Percentiles rank a stretch among this genome's conserved stretches.
These are phyloP conservation scores for Triticum turgidum DNA, from an alignment of 176 grass and related monocot genomes.

Conservation along the genomic window DNA sequence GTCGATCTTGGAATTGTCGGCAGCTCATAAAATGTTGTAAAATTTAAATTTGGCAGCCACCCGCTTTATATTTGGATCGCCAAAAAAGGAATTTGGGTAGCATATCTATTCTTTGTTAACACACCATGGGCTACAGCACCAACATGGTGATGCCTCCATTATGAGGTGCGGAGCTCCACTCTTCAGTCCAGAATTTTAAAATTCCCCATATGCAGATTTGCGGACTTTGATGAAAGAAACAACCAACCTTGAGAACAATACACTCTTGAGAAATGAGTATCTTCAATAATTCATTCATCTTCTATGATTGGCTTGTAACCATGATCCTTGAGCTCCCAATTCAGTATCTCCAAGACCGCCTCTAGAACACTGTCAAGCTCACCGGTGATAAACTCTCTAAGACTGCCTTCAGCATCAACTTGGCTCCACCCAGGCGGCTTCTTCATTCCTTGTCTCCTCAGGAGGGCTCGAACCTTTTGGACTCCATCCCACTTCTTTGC, in stretches of 20 bases:
- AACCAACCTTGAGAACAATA: not conserved
- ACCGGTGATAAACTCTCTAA: slow-evolving; percentile 32
- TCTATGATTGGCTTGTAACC: slow-evolving; percentile 30
- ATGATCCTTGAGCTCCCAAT: slow-evolving; percentile 46
- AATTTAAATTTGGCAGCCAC: not conserved
- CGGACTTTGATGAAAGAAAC: not conserved
- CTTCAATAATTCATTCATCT: slow-evolving; percentile 20
- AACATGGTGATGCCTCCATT: slow-evolving; percentile 3
- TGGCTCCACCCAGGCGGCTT: slow-evolving; percentile 48
- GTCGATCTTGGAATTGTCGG: not conserved
- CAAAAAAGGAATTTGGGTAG: not conserved
- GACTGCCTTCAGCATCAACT: slow-evolving; percentile 35
- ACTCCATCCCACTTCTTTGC: slow-evolving; percentile 37
- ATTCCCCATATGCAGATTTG: not conserved
- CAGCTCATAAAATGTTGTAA: not conserved
- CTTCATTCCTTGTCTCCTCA: slow-evolving; percentile 44
- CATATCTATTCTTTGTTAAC: not conserved
- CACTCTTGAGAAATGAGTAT: not conserved
- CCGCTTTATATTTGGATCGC: not conserved
- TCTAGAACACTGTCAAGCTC: slow-evolving; percentile 33
- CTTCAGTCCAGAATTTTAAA: not conserved
- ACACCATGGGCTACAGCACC: not conserved
- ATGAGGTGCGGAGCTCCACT: not conserved
- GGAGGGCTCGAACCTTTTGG: slow-evolving; percentile 32
- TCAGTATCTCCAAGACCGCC: slow-evolving; percentile 28